Conservation (phyloP, 257 asterid species). For the Cruciata laevipes region DNA sequence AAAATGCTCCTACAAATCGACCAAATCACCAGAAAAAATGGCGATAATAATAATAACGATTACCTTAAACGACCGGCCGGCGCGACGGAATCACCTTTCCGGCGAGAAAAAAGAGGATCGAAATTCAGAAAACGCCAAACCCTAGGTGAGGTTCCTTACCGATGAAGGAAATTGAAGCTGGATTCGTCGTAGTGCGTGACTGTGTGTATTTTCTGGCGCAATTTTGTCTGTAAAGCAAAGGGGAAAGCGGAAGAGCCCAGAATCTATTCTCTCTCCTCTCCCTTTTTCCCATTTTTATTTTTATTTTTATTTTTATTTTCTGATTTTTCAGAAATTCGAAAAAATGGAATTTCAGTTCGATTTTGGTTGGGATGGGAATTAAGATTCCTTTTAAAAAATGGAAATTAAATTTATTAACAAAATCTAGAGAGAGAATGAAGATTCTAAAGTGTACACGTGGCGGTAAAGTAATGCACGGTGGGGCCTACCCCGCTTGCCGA, state of each 20-base stretch:
- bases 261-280: not conserved
- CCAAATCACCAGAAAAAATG: not conserved
- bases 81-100: not conserved
- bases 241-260: constrained; percentile 6
- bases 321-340: no score
- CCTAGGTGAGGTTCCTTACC: not conserved
- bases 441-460: constrained; percentile 10
- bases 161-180: not conserved
- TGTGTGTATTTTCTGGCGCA: constrained; percentile 6
- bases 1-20: not conserved
- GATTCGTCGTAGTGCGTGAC: not conserved
- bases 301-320: no score
- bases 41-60: not conserved
- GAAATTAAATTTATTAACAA: no score
- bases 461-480: not conserved
- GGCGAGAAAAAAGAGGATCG: not conserved
- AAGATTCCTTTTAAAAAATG: not conserved
- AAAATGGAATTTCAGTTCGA: not conserved
- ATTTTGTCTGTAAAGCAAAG: constrained; percentile 8
- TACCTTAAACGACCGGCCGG: constrained; percentile 1
- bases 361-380: no score
- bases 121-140: constrained; percentile 2
- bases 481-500: constrained; percentile 1
- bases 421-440: not conserved
- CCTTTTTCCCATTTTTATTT: not conserved